Conservation (phyloP, 768 basidiomycete genomes). For the Leccinum variicolor region DNA sequence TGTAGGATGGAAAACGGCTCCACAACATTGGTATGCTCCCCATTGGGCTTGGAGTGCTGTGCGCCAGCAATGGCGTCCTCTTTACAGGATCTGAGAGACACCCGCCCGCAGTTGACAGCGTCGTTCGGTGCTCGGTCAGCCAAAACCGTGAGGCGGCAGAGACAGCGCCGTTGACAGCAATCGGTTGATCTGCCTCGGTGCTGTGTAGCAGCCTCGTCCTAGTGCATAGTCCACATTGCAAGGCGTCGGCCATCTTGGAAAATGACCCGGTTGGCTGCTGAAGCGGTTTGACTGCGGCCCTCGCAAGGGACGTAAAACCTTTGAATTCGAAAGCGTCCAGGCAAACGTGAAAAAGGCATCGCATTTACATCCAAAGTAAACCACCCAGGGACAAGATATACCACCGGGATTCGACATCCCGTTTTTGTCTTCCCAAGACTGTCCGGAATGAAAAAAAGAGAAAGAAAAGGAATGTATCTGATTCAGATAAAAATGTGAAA, state of each 20-base stretch:
- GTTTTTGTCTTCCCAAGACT: background rate
- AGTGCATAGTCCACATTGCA: too few relatives aligned
- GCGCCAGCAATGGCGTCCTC: too few relatives aligned
- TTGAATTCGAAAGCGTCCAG: background rate
- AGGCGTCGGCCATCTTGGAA: too few relatives aligned
- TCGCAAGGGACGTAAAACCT: too few relatives aligned
- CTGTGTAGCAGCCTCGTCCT: background rate
- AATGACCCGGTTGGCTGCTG: too few relatives aligned
- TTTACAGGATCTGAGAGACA: too few relatives aligned
- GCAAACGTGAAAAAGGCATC: background rate
- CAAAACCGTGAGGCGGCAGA: background rate
- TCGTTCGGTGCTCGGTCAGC: background rate
- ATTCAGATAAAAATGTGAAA: constrained; percentile 1
- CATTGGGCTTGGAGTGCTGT: background rate
- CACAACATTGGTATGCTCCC: background rate
- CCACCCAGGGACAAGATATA: background rate
- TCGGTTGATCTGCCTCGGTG: background rate
- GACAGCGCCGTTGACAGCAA: background rate
- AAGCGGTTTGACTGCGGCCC: too few relatives aligned
- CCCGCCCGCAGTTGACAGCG: too few relatives aligned
- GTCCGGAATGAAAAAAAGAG: background rate
- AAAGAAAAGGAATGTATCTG: background rate
- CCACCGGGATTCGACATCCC: background rate
- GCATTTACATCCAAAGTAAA: background rate
- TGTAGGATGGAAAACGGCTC: background rate